phyloP scores from a whole-genome alignment of 2,329 filamentous ascomycete genomes.

The Fusarium praegraminearum region DNA sequence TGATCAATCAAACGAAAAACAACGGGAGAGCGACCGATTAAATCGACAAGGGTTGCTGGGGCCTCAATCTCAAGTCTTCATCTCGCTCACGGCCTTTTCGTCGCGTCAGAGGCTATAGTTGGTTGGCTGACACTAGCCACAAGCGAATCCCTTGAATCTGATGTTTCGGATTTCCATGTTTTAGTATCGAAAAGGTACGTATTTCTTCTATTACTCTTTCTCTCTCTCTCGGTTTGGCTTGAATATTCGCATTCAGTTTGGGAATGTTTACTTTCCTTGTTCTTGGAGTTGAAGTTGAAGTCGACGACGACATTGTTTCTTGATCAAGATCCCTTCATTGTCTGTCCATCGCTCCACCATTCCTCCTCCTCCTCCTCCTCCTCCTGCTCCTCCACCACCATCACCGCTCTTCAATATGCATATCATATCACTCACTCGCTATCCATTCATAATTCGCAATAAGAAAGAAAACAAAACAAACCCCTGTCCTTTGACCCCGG shows the following conservation, averaged over 20 bases:
- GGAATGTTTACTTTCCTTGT: conserved; percentile 4
- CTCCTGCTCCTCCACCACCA: background rate
- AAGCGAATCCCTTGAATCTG: conserved; percentile 33
- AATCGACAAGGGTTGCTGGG: conserved; percentile 19
- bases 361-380: background rate
- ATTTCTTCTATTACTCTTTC: conserved; percentile 2
- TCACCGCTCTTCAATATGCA: conserved; percentile 18
- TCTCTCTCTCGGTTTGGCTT: conserved; percentile 2
- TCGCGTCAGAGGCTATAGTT: conserved; percentile 34
- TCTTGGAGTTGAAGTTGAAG: background rate
- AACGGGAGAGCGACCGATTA: conserved; percentile 27
- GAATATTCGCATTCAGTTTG: conserved; percentile 21
- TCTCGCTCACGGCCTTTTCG: background rate
- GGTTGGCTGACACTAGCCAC: conserved; percentile 25
- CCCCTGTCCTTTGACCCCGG: conserved; percentile 34
- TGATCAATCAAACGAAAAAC: conserved; percentile 6
- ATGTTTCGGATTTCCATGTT: conserved; percentile 42
- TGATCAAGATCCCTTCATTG: conserved; percentile 9
- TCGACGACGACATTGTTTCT: conserved; percentile 1
- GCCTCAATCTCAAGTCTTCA: conserved; percentile 7
- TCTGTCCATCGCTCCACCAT: conserved; percentile 14
- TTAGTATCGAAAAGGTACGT: conserved; percentile 38
- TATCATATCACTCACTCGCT: background rate
- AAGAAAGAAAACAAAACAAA: conserved; percentile 6
- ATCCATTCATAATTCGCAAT: conserved; percentile 23